These are phyloP conservation scores for Colletotrichum eleusines DNA, from an alignment of 2,329 filamentous ascomycete genomes.

Conservation along the genomic window DNA sequence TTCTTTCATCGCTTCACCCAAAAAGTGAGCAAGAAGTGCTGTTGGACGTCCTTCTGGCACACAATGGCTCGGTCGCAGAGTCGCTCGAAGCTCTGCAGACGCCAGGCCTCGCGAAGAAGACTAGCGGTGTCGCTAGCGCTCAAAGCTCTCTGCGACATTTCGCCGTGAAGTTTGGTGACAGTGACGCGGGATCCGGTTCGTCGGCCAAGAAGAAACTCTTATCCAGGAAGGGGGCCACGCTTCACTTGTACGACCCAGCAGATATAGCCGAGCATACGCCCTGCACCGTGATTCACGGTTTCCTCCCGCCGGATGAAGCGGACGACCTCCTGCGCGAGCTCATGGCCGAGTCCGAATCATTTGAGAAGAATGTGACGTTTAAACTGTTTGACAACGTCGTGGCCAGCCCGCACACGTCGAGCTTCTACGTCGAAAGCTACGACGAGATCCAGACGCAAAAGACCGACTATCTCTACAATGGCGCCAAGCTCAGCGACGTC, in stretches of 20 bases:
- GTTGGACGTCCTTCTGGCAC: slow-evolving; percentile 82
- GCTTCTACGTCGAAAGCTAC: slow-evolving; percentile 83
- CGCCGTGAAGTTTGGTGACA: slow-evolving; percentile 44
- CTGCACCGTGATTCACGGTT: slow-evolving; percentile 93
- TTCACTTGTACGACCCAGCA: slow-evolving; percentile 84
- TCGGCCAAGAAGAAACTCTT: slow-evolving; percentile 63
- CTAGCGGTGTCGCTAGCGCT: slow-evolving; percentile 58
- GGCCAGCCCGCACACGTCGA: slow-evolving; percentile 84
- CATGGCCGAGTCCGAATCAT: slow-evolving; percentile 77
- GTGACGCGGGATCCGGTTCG: slow-evolving; percentile 22
- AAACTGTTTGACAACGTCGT: slow-evolving; percentile 92
- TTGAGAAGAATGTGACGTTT: slow-evolving; percentile 75
- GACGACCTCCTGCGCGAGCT: slow-evolving; percentile 81
- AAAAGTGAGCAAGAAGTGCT: slow-evolving; percentile 72
- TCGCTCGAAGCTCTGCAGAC: slow-evolving; percentile 69
- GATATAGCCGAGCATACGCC: slow-evolving; percentile 88
- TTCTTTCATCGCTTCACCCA: slow-evolving; percentile 83
- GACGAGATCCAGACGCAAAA: slow-evolving; percentile 78
- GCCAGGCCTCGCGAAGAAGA: slow-evolving; percentile 50
- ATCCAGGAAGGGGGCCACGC: slow-evolving; percentile 82
- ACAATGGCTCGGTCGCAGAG: slow-evolving; percentile 79
- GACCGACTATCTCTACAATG: slow-evolving; percentile 88
- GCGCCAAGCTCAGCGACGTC: slow-evolving; percentile 79
- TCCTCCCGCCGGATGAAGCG: slow-evolving; percentile 79
- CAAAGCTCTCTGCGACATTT: slow-evolving; percentile 75